phyloP scores from a whole-genome alignment of 495 filamentous ascomycete genomes.

The Hypoxylon lienhwacheense region DNA sequence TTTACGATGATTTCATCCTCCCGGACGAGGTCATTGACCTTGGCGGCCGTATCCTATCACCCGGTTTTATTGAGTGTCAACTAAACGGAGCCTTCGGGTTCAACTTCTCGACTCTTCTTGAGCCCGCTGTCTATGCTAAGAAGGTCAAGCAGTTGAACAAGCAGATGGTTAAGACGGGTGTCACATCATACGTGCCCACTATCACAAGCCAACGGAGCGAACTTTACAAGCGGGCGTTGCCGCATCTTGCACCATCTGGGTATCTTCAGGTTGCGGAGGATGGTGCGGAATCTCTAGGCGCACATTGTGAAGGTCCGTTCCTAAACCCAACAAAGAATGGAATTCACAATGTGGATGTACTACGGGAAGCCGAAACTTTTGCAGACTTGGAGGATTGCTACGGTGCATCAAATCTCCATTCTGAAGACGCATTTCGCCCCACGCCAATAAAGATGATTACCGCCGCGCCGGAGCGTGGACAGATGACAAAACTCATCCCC shows the following conservation, averaged over 20 bases:
- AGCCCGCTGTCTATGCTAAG: slow-evolving; percentile 67
- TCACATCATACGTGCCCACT: slow-evolving; percentile 83
- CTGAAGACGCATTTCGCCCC: slow-evolving; percentile 30
- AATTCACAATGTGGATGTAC: slow-evolving; percentile 68
- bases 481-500: slow-evolving; percentile 63
- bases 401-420: slow-evolving; percentile 61
- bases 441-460: slow-evolving; percentile 72
- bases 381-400: slow-evolving; percentile 68
- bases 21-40: slow-evolving; percentile 68
- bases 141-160: slow-evolving; percentile 67
- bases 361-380: slow-evolving; percentile 57
- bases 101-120: slow-evolving; percentile 74
- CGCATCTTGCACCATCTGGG: slow-evolving; percentile 70
- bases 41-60: slow-evolving; percentile 74
- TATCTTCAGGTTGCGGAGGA: slow-evolving; percentile 52
- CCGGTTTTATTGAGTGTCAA: slow-evolving; percentile 83
- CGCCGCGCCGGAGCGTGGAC: slow-evolving; percentile 72
- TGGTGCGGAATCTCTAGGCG: slow-evolving; percentile 79
- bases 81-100: slow-evolving; percentile 85
- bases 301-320: slow-evolving; percentile 85
- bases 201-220: slow-evolving; percentile 67
- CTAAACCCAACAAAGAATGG: slow-evolving; percentile 70
- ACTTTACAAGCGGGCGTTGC: slow-evolving; percentile 74
- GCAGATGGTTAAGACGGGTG: slow-evolving; percentile 70
- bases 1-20: slow-evolving; percentile 67